Evolutionary conservation across 2,329 filamentous ascomycete species (phyloP).

Genomic region (Phaeoacremonium minimum): DNA sequence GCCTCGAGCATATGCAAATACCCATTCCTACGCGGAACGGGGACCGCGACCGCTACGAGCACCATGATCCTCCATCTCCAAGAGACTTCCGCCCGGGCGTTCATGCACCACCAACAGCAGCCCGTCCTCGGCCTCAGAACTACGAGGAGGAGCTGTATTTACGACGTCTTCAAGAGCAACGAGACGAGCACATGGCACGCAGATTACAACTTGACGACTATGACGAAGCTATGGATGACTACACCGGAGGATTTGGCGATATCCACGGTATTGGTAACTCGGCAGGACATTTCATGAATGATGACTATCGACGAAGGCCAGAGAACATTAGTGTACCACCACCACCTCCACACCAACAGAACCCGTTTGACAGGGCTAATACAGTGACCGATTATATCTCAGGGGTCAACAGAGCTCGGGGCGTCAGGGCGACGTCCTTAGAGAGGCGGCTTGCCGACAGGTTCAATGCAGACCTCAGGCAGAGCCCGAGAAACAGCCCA

Average conservation of each 20-base stretch:
- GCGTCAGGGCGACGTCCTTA: conserved; percentile 35
- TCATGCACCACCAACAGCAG: conserved; percentile 13
- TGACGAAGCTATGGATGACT: conserved; percentile 27
- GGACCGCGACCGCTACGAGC: conserved; percentile 1
- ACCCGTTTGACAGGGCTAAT: conserved; percentile 26
- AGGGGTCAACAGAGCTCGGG: conserved; percentile 37
- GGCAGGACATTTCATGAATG: conserved; percentile 56
- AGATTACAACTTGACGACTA: conserved; percentile 29
- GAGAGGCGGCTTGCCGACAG: conserved; percentile 47
- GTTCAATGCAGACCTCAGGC: conserved; percentile 38
- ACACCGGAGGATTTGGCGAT: conserved; percentile 28
- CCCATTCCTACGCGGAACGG: conserved; percentile 24
- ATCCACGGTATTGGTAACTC: conserved; percentile 44
- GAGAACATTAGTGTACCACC: conserved; percentile 30
- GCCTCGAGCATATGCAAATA: conserved; percentile 47
- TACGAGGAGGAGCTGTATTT: conserved; percentile 45
- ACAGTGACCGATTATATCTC: conserved; percentile 36
- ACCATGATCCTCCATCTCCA: conserved; percentile 15
- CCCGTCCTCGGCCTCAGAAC: conserved; percentile 22
- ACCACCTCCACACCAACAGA: conserved; percentile 20
- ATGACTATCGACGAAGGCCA: conserved; percentile 45
- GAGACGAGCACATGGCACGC: conserved; percentile 35
- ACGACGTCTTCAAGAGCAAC: conserved; percentile 40
- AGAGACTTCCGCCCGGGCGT: conserved; percentile 22
- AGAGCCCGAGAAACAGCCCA: conserved; percentile 17